Evolutionary conservation across 495 filamentous ascomycete genomes (phyloP).

Genomic region (Friedmanniomyces simplex): DNA sequence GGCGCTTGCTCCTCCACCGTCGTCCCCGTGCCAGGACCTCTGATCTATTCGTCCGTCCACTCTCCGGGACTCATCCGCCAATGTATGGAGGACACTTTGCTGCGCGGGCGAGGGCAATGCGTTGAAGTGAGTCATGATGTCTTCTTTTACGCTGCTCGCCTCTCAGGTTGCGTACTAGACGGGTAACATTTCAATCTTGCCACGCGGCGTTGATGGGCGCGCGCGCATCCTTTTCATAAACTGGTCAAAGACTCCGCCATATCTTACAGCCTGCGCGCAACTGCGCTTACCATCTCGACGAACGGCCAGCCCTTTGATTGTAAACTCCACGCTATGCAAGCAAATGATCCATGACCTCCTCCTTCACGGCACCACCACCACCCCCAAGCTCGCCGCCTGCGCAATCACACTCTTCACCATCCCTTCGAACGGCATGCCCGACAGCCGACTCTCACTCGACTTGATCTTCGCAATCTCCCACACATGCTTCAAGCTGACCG

Average conservation of each 20-base stretch:
- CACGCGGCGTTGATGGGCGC: too few relatives aligned
- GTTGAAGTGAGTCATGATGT: too few relatives aligned
- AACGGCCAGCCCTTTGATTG: too few relatives aligned
- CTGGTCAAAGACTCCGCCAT: background rate
- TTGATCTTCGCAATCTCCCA: slow-evolving; percentile 99
- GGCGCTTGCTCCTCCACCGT: too few relatives aligned
- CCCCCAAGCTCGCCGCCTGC: slow-evolving; percentile 80
- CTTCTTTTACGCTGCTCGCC: too few relatives aligned
- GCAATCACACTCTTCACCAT: slow-evolving; percentile 76
- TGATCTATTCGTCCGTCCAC: too few relatives aligned
- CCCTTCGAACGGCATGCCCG: slow-evolving; percentile 68
- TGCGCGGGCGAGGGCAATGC: too few relatives aligned
- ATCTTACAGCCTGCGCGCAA: background rate
- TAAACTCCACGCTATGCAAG: slow-evolving; percentile 8
- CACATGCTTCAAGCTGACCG: slow-evolving; percentile 85
- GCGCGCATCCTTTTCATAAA: background rate
- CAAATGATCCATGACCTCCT: background rate
- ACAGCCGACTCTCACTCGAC: slow-evolving; percentile 65
- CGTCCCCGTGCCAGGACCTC: too few relatives aligned
- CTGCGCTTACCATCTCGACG: background rate
- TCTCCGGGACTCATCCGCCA: too few relatives aligned
- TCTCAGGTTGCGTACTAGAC: too few relatives aligned
- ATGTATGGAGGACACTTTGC: too few relatives aligned
- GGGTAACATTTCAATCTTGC: too few relatives aligned
- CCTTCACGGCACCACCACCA: slow-evolving; percentile 61